phyloP scores from a whole-genome alignment of 495 filamentous ascomycete species.

The Aspergillus indologenus region DNA sequence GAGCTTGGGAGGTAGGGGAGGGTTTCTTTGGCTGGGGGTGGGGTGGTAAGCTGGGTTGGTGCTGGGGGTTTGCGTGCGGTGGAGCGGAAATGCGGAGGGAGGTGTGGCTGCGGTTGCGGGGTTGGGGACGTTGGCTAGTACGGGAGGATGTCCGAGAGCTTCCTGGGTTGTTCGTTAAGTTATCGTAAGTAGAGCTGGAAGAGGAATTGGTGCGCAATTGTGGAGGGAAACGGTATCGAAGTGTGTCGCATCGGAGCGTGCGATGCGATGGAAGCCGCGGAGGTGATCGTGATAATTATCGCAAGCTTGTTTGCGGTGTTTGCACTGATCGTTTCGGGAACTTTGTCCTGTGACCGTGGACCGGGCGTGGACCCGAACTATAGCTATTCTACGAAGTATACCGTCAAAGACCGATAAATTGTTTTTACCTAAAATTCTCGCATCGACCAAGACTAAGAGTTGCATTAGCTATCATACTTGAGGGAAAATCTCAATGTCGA shows the following conservation, averaged over 20 bases:
- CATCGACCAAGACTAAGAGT: not conserved
- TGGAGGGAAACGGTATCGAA: not conserved
- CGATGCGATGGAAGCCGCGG: not conserved
- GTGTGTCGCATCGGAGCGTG: slow-evolving; percentile 1
- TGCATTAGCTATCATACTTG: not conserved
- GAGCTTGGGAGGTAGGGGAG: not conserved
- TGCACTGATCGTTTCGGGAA: slow-evolving; percentile 10
- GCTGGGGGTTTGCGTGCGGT: not conserved
- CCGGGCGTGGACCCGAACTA: too few species aligned
- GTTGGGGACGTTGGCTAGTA: not conserved
- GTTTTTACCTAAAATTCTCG: not conserved
- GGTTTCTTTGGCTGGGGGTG: not conserved
- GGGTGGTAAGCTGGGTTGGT: not conserved
- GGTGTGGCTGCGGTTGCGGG: not conserved
- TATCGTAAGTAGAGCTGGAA: not conserved
- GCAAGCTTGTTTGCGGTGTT: slow-evolving; percentile 18
- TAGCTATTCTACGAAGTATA: not conserved
- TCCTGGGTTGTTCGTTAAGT: not conserved
- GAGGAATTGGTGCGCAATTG: not conserved
- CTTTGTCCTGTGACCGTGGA: not conserved
- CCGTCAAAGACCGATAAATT: too few species aligned
- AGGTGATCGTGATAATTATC: slow-evolving; percentile 4
- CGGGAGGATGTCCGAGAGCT: not conserved
- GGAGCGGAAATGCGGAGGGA: not conserved
- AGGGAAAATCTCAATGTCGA: not conserved